These are phyloP conservation scores for Zanthoxylum bungeanum DNA, from an alignment of 345 rosid species.

Conservation along the genomic window DNA sequence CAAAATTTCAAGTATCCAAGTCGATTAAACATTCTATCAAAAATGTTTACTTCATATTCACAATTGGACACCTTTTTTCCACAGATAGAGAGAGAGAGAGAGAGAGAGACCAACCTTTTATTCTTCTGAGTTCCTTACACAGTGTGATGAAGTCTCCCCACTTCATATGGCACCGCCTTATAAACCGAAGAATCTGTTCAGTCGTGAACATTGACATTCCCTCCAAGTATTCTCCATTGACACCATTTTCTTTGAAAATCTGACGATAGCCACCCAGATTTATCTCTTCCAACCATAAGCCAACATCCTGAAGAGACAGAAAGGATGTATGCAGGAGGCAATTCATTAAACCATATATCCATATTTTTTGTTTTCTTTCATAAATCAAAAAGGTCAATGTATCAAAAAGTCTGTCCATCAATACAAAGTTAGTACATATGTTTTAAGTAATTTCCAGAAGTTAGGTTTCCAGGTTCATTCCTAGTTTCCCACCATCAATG, in stretches of 20 bases:
- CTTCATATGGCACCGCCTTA: conserved; percentile 98
- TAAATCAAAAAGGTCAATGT: background rate
- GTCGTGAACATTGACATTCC: conserved; percentile 99
- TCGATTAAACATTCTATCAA: background rate
- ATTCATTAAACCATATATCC: conserved; percentile 6
- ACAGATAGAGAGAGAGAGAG: background rate
- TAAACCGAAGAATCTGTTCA: conserved; percentile 95
- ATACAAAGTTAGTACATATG: background rate
- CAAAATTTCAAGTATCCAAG: background rate
- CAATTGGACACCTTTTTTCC: background rate
- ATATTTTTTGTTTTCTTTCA: background rate
- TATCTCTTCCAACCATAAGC: conserved; percentile 93
- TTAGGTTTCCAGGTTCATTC: background rate
- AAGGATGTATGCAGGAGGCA: background rate
- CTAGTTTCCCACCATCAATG: background rate
- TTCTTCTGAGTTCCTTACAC: conserved; percentile 93
- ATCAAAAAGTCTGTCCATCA: background rate
- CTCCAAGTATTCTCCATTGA: conserved; percentile 92
- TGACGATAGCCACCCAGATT: conserved; percentile 86
- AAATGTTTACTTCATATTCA: background rate
- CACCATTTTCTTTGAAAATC: conserved; percentile 86
- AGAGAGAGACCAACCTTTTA: conserved; percentile 57
- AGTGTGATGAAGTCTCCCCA: conserved; percentile 99
- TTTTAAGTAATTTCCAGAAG: background rate
- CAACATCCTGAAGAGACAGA: conserved; percentile 66